Evolutionary conservation across 2,329 filamentous ascomycete genomes (phyloP), one percentile per base, ranked within the genome.

Genomic region (Fusarium scirpi): DNA sequence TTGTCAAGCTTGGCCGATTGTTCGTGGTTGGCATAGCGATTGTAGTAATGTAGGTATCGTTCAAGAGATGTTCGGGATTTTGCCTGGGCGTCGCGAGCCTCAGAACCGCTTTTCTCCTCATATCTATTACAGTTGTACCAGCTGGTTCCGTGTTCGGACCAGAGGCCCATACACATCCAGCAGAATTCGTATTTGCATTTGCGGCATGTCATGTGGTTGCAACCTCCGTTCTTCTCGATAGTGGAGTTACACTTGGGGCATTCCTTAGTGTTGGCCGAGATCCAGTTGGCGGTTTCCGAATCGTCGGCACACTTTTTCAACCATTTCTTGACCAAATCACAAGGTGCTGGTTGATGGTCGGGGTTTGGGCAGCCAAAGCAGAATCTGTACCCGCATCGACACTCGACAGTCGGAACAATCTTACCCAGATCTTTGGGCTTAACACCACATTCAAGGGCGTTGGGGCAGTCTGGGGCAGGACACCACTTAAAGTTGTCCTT

Each of bases 121-220:
- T 92, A 99, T 11, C 96, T 88, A 78, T 97, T 99, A 86, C 96
- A 99, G 81, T 97, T 99, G 85, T 99, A 99, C 96, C 96, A 99
- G 82, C 94, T 97, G 6, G 95, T 99, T 69, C 96, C 96, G 79
- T 99, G 96, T 81, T 99, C 96, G 2, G 94, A 97, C 96, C 96
- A 99, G 1, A 97, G 85, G 0, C 96, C 96, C 96, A 99, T 99
- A 78, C 96, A 99, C 92, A 99, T 98, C 96, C 96, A 99, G 83
- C 96, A 99, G 77, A 99, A 98, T 77, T 98, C 94, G 77, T 98
- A 91, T 77, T 94, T 94, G 84, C 94, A 98, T 80, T 98, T 98
- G 60, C 94, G 87, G 79, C 94, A 98, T 0, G 94, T 98, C 94
- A 98, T 98, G 80, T 98, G 94, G 82, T 98, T 98, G 84, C 94